A percentile compares a stretch with the other conserved stretches of the same genome.
These are phyloP conservation scores for thale cress (Arabidopsis thaliana) DNA, from an alignment of 345 rosid species.

Conservation along the genomic window TAIR10.1 NC_003075.7:932501-933000, in stretches of 20 bases:
- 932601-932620: slow-evolving; percentile 21
- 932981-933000: background rate
- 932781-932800: too few relatives aligned
- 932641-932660: too few relatives aligned
- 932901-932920: background rate
- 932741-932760: too few relatives aligned
- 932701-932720: too few relatives aligned
- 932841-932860: slow-evolving; percentile 3
- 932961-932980: background rate
- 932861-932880: background rate
- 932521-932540: slow-evolving; percentile 27
- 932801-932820: background rate
- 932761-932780: too few relatives aligned
- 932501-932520: slow-evolving; percentile 35
- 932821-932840: background rate
- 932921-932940: background rate
- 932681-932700: too few relatives aligned
- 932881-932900: background rate
- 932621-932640: background rate
- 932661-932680: too few relatives aligned
- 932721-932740: too few relatives aligned
- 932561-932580: slow-evolving; percentile 17
- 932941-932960: background rate
- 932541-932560: slow-evolving; percentile 21
- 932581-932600: slow-evolving; percentile 28